A percentile compares a stretch with the other conserved stretches of the same genome.
Conservation (phyloP, 306 rosid genomes). For the Cercis canadensis region DNA sequence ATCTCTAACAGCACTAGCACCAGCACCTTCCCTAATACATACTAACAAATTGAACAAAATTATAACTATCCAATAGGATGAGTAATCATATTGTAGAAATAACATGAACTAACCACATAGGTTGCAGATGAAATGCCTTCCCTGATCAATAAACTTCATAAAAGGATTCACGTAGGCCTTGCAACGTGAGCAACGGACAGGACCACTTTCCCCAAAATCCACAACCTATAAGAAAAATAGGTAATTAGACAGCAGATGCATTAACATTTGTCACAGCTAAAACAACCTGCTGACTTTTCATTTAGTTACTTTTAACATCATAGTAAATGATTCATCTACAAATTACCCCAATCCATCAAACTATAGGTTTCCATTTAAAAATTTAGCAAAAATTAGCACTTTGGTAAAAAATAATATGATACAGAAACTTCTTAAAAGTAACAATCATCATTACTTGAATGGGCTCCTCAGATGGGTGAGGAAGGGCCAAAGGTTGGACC, state of each 20-base stretch:
- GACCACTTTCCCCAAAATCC: constrained; percentile 98
- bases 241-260: constrained; percentile 22
- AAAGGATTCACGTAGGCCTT: constrained; percentile 96
- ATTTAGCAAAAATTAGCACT: no score
- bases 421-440: constrained; percentile 29
- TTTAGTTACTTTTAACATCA: no score
- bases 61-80: constrained; percentile 21
- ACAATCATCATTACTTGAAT: constrained; percentile 65
- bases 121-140: constrained; percentile 93
- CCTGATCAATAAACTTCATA: constrained; percentile 97
- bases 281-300: no score
- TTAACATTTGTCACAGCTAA: not conserved
- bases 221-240: constrained; percentile 65
- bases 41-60: constrained; percentile 18
- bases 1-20: constrained; percentile 13
- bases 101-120: constrained; percentile 81
- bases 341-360: no score
- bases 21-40: constrained; percentile 5
- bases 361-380: no score
- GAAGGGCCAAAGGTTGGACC: constrained; percentile 97
- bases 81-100: constrained; percentile 26
- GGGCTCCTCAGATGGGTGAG: constrained; percentile 96
- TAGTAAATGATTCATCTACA: no score
- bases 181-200: constrained; percentile 98
- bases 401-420: not conserved